These are phyloP conservation scores for Tylopilus orsonianus DNA, from an alignment of 1,284 basidiomycete genomes.

Conservation along the genomic window DNA sequence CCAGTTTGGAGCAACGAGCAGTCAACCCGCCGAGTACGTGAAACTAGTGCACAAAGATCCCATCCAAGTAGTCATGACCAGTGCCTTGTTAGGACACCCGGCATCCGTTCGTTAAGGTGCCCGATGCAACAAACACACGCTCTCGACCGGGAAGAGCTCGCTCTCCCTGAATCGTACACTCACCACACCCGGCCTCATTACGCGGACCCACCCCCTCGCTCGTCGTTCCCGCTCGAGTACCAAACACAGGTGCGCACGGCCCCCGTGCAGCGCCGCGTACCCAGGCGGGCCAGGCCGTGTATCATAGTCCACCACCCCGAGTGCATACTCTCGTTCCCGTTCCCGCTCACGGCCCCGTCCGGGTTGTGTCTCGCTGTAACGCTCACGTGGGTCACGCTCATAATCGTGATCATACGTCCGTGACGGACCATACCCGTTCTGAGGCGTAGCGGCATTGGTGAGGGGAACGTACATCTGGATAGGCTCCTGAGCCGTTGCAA, in stretches of 20 bases:
- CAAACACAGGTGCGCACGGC: constrained; percentile 26
- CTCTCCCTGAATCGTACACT: constrained; percentile 27
- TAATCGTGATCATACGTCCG: constrained; percentile 14
- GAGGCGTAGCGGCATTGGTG: not conserved
- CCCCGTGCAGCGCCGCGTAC: constrained; percentile 24
- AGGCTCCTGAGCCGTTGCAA: constrained; percentile 21
- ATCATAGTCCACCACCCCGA: constrained; percentile 29
- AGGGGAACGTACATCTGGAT: constrained; percentile 23
- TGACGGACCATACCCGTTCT: constrained; percentile 1
- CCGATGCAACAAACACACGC: constrained; percentile 24
- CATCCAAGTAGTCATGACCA: too few species aligned
- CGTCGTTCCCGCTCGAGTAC: constrained; percentile 27
- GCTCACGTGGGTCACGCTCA: constrained; percentile 14
- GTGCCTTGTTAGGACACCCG: too few species aligned
- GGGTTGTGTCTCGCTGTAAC: constrained; percentile 9
- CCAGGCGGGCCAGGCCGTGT: constrained; percentile 22
- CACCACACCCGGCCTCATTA: constrained; percentile 21
- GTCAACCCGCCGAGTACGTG: too few species aligned
- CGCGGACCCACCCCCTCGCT: constrained; percentile 24
- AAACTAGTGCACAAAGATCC: too few species aligned
- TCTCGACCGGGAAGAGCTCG: constrained; percentile 25
- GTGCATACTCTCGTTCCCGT: constrained; percentile 15
- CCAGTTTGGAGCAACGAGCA: too few species aligned
- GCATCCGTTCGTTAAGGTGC: constrained; percentile 7
- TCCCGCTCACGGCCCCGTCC: constrained; percentile 8